Percentiles rank a stretch among this genome's conserved stretches.
Conservation (phyloP, 2,329 filamentous ascomycete genomes). For the Bretziella fagacearum region DNA sequence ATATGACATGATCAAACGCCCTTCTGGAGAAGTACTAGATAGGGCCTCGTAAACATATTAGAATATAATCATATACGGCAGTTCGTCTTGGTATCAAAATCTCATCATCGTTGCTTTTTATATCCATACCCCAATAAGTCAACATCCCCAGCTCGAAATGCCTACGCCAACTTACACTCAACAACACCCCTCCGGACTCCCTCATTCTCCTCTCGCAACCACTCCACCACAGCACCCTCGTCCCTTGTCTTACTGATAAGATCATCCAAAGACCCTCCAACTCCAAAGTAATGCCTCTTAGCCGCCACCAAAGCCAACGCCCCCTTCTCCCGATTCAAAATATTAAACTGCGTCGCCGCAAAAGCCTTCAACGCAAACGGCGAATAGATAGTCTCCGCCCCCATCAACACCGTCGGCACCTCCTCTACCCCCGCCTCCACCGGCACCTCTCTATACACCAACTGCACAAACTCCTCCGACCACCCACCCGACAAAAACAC, state of each 20-base stretch:
- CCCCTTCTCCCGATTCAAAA: constrained; percentile 30
- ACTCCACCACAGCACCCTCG: constrained; percentile 31
- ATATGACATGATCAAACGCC: too few relatives aligned
- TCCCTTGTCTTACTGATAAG: constrained; percentile 39
- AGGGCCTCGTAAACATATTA: too few relatives aligned
- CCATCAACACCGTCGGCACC: constrained; percentile 36
- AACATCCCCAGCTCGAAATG: neutral
- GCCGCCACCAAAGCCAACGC: constrained; percentile 53
- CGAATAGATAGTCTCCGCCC: constrained; percentile 71
- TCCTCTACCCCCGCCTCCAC: constrained; percentile 13
- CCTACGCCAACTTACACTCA: constrained; percentile 23
- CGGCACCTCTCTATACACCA: constrained; percentile 29
- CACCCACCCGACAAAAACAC: constrained; percentile 61
- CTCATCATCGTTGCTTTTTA: neutral
- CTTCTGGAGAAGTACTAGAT: too few relatives aligned
- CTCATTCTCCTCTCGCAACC: constrained; percentile 40
- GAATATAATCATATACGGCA: neutral
- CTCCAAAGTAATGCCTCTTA: constrained; percentile 70
- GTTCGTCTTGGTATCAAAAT: neutral
- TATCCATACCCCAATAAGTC: neutral
- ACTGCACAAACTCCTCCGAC: constrained; percentile 44
- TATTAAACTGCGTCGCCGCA: constrained; percentile 43
- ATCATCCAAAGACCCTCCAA: constrained; percentile 65
- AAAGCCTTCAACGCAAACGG: constrained; percentile 54
- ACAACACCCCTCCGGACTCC: constrained; percentile 47